Base-by-base conservation (phyloP, 352 stramenopile species). In the Phytophthora megakarya region DNA sequence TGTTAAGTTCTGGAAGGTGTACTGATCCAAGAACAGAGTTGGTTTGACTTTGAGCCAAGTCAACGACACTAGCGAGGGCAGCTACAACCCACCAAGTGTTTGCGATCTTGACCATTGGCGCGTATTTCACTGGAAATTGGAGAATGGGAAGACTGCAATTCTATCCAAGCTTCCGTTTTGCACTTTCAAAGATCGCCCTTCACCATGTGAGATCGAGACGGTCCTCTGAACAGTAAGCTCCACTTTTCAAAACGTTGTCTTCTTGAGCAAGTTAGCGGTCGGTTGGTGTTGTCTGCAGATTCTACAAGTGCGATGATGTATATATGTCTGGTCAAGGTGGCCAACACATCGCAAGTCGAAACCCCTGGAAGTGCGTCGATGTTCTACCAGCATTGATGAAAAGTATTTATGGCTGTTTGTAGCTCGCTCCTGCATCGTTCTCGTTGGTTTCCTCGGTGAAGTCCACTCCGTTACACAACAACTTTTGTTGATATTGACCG, bases 51-150 rank as follows among this genome's bases (percentile, higher is more conserved):
- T 32, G 19, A n/a, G 25, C 50, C 18, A 19, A 39, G 42, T 4
- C 30, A 55, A 46, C 16, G 30, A 15, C 23, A 28, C 28, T n/a
- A 33, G 38, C 12, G 23, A 62, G 9, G 21, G 8, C 35, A 47
- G 39, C 51, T 12, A 53, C 15, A 6, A 68, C 4, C 16, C 25
- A 63, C 44, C 26, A 63, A 23, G 39, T 25, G 32, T 43, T 40
- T 13, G 47, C 15, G 43, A 59, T 48, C 55, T 67, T 71, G 30
- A 55, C 43, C 48, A 66, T 71, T 51, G 19, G 15, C 0, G 22
- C 18, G 44, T 67, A 68, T 63, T 68, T 68, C 61, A 47, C 51
- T 62, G 28, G 50, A 61, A 66, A 71, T 55, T 61, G 48, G 37
- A 57, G 25, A 70, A 61, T 65, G 56, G 10, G 13, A 25, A 28